Evolutionary conservation across 2,329 filamentous ascomycete species (phyloP).

Genomic region (Mycosphaerella arachidis): DNA sequence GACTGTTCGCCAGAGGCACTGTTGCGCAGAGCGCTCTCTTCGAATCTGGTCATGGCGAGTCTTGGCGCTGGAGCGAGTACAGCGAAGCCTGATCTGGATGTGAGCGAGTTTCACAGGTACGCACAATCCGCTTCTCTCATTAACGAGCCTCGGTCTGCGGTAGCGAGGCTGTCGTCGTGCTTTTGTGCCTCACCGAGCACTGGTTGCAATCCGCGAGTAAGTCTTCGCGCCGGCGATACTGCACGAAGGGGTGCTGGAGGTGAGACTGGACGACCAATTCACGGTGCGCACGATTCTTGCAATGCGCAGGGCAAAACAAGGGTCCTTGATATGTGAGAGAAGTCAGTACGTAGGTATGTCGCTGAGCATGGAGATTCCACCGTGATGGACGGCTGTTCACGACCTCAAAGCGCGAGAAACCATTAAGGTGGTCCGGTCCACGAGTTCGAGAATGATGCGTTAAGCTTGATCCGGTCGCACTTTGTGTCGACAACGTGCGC

Average conservation of each 20-base stretch:
- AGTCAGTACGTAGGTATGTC: neutral
- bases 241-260: neutral
- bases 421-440: neutral
- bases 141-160: neutral
- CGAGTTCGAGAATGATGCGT: neutral
- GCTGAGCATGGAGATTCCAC: neutral
- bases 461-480: neutral
- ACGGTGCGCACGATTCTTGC: neutral
- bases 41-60: constrained; percentile 18
- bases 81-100: neutral
- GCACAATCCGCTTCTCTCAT: neutral
- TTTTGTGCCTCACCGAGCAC: neutral
- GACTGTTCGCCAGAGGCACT: constrained; percentile 12
- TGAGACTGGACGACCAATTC: neutral
- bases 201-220: neutral
- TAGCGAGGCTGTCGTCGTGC: neutral
- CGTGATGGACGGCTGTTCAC: neutral
- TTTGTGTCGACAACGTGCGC: neutral
- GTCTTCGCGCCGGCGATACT: neutral
- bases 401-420: neutral
- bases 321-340: neutral
- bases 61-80: neutral
- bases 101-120: neutral
- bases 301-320: neutral
- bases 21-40: constrained; percentile 23